phyloP scores from a whole-genome alignment of 164 flowering plant genomes.

The Vitis rotundifolia region DNA sequence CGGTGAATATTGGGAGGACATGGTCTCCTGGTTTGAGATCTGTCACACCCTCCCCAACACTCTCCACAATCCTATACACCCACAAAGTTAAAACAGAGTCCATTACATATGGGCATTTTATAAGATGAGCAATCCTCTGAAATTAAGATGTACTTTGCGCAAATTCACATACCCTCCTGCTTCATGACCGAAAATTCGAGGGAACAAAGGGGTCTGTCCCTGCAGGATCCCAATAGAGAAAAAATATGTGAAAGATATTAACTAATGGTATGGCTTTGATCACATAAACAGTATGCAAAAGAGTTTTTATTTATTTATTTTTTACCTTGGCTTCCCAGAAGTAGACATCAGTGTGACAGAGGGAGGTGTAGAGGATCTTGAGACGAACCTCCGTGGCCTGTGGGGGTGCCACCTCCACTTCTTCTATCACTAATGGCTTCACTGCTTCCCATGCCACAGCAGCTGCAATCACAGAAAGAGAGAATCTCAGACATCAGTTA shows the following conservation, averaged over 20 bases:
- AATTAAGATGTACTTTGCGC: too few relatives aligned
- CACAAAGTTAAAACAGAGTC: background rate
- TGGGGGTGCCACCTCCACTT: conserved; percentile 76
- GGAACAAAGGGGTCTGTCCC: conserved; percentile 44
- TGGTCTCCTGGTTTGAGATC: conserved; percentile 64
- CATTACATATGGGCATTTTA: background rate
- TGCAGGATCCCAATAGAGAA: conserved; percentile 5
- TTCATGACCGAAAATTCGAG: conserved; percentile 48
- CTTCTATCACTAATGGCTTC: conserved; percentile 64
- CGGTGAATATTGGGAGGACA: conserved; percentile 70
- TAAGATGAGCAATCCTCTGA: too few relatives aligned
- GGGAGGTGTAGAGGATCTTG: conserved; percentile 58
- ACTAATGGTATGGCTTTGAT: too few relatives aligned
- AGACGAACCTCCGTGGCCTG: conserved; percentile 61
- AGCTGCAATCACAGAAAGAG: conserved; percentile 29
- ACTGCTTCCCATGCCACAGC: conserved; percentile 82
- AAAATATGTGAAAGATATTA: too few relatives aligned
- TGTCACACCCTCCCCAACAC: conserved; percentile 67
- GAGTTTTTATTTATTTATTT: too few relatives aligned
- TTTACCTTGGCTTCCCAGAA: conserved; percentile 70
- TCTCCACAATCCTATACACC: conserved; percentile 53
- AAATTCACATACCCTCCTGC: conserved; percentile 33
- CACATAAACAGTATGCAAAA: too few relatives aligned
- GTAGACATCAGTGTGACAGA: conserved; percentile 69
- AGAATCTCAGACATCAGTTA: too few relatives aligned